These are phyloP conservation scores for Zychaea mexicana DNA, from an alignment of 371 early-diverging fungal genomes.

Conservation along the genomic window DNA sequence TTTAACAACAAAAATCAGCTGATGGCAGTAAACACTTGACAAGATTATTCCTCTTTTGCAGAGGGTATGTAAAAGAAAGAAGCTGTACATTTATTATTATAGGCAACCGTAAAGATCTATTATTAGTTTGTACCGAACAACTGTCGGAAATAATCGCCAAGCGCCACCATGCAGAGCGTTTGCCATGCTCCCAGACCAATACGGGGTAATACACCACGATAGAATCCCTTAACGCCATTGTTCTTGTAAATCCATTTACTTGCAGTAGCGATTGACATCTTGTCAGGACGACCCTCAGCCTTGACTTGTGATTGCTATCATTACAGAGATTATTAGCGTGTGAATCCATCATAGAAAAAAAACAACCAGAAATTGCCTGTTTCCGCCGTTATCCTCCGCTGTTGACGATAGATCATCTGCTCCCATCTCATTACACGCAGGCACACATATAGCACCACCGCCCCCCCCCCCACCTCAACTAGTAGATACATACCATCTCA, in stretches of 20 bases:
- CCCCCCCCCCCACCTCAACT: constrained; percentile 78
- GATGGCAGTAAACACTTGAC: too few relatives aligned
- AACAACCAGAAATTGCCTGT: too few relatives aligned
- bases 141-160: constrained; percentile 63
- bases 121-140: constrained; percentile 16
- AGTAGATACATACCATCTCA: constrained; percentile 75
- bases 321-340: neutral
- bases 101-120: too few relatives aligned
- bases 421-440: too few relatives aligned
- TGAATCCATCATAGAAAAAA: too few relatives aligned
- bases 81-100: neutral
- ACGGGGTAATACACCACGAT: constrained; percentile 91
- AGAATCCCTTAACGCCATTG: constrained; percentile 90
- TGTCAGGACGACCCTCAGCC: constrained; percentile 81
- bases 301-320: constrained; percentile 64
- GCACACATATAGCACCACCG: too few relatives aligned
- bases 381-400: too few relatives aligned
- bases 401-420: too few relatives aligned
- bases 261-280: constrained; percentile 80
- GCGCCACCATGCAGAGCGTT: constrained; percentile 96
- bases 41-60: too few relatives aligned
- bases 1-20: too few relatives aligned
- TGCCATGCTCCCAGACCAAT: constrained; percentile 93
- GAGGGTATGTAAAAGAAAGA: neutral
- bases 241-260: constrained; percentile 91